A percentile compares a stretch with the other conserved stretches of the same genome.
Conservation (phyloP, 1,284 basidiomycete species). For the Xanthoconium separans region DNA sequence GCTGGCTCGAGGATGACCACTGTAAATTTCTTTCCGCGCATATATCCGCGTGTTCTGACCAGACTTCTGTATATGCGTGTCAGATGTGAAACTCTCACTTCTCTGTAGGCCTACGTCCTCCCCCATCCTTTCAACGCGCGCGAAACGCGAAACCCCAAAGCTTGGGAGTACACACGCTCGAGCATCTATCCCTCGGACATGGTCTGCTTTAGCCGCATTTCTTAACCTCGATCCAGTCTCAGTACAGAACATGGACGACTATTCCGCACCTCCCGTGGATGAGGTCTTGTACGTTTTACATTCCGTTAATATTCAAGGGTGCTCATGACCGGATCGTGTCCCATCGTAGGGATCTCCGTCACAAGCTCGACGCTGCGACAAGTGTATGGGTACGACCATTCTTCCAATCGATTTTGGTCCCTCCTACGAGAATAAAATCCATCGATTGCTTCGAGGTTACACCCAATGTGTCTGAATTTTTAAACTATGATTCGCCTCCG, state of each 20-base stretch:
- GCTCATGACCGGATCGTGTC: background rate
- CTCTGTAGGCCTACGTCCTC: conserved; percentile 36
- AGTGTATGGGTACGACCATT: conserved; percentile 23
- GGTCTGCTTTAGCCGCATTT: conserved; percentile 17
- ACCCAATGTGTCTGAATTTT: conserved; percentile 34
- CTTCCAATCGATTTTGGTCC: conserved; percentile 16
- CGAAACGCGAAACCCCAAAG: conserved; percentile 39
- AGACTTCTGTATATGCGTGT: conserved; percentile 17
- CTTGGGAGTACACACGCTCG: conserved; percentile 22
- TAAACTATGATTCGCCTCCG: conserved; percentile 29
- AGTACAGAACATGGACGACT: conserved; percentile 26
- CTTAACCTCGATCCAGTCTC: conserved; percentile 17
- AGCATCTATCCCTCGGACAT: conserved; percentile 29
- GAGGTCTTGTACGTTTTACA: conserved; percentile 32
- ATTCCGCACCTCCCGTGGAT: conserved; percentile 26
- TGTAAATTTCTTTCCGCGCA: conserved; percentile 25
- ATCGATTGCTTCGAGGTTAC: conserved; percentile 2
- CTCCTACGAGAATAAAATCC: background rate
- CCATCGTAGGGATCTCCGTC: conserved; percentile 35
- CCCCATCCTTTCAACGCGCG: conserved; percentile 40
- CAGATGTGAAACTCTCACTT: conserved; percentile 24
- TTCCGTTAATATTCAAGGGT: background rate
- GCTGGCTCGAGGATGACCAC: conserved; percentile 34
- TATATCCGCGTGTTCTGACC: conserved; percentile 14
- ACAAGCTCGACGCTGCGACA: conserved; percentile 31